These are phyloP conservation scores for Diaporthe sp. DNA, from an alignment of 2,329 filamentous ascomycete species.

Conservation along the genomic window DNA sequence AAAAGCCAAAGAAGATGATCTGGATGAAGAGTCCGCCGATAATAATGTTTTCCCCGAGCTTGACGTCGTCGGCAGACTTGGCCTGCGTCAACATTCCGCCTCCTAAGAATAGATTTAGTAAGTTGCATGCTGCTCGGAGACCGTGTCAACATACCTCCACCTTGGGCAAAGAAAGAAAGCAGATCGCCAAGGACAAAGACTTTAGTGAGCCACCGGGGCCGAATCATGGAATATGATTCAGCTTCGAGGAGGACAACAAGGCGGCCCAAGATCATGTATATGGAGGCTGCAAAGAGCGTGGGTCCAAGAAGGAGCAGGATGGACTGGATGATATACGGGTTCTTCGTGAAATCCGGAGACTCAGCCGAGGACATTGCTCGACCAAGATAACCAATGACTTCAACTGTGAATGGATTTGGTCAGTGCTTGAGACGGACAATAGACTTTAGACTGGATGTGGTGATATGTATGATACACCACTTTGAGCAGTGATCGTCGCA, in stretches of 20 bases:
- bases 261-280: conserved; percentile 37
- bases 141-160: conserved; percentile 2
- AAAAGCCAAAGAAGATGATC: conserved; percentile 33
- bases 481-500: not conserved
- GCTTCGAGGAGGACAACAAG: conserved; percentile 31
- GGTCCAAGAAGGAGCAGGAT: conserved; percentile 36
- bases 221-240: conserved; percentile 14
- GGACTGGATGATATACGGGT: conserved; percentile 34
- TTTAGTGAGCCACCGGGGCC: conserved; percentile 35
- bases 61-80: conserved; percentile 16
- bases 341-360: conserved; percentile 22
- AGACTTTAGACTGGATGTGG: not conserved
- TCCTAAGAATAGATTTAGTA: not conserved
- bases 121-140: no score
- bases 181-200: conserved; percentile 35
- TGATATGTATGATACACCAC: not conserved
- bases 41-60: conserved; percentile 21
- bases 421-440: not conserved
- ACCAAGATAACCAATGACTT: conserved; percentile 34
- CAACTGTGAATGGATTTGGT: conserved; percentile 10
- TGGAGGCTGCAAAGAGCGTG: conserved; percentile 36
- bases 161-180: conserved; percentile 33
- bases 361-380: conserved; percentile 27
- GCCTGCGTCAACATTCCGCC: conserved; percentile 28
- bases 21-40: conserved; percentile 31